Percentiles rank a stretch among this genome's conserved stretches.
Conservation (phyloP, 1,139 yeast species). For the Pichia sp. region DNA sequence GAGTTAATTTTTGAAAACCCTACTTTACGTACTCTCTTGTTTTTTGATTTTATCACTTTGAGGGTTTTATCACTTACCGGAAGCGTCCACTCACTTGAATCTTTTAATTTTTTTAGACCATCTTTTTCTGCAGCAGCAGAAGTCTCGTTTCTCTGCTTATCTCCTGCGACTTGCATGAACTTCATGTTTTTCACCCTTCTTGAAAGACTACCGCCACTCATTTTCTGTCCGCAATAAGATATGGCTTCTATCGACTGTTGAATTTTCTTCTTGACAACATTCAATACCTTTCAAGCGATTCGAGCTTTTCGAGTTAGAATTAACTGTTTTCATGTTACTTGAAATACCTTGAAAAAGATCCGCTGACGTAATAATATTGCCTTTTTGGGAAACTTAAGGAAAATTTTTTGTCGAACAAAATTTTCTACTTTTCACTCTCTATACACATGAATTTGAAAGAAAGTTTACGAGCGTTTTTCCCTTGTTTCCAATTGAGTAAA, state of each 20-base stretch:
- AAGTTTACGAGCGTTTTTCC: too few species aligned
- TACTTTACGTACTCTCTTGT: slow-evolving; percentile 36
- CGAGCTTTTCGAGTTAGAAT: too few species aligned
- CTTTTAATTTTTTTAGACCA: slow-evolving; percentile 41
- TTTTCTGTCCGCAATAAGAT: neutral
- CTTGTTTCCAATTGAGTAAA: too few species aligned
- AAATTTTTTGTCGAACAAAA: slow-evolving; percentile 7
- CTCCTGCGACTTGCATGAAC: slow-evolving; percentile 40
- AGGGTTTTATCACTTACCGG: slow-evolving; percentile 35
- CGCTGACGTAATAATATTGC: slow-evolving; percentile 1
- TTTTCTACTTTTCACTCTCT: slow-evolving; percentile 5
- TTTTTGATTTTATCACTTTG: slow-evolving; percentile 25
- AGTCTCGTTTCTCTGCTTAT: slow-evolving; percentile 10
- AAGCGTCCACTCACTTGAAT: slow-evolving; percentile 60
- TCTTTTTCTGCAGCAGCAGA: slow-evolving; percentile 39
- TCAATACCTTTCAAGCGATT: too few species aligned
- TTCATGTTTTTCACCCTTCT: slow-evolving; percentile 71
- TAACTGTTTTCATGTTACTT: neutral
- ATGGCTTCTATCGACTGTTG: too few species aligned
- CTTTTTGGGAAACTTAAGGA: slow-evolving; percentile 1
- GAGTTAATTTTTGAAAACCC: slow-evolving; percentile 43
- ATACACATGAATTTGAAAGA: too few species aligned
- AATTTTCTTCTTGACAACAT: too few species aligned
- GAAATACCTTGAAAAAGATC: neutral
- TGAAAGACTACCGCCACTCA: slow-evolving; percentile 34